A percentile compares a stretch with the other conserved stretches of the same genome.
These are phyloP conservation scores for Xylaria hypoxylon DNA, from an alignment of 2,329 filamentous ascomycete genomes.

Conservation along the genomic window DNA sequence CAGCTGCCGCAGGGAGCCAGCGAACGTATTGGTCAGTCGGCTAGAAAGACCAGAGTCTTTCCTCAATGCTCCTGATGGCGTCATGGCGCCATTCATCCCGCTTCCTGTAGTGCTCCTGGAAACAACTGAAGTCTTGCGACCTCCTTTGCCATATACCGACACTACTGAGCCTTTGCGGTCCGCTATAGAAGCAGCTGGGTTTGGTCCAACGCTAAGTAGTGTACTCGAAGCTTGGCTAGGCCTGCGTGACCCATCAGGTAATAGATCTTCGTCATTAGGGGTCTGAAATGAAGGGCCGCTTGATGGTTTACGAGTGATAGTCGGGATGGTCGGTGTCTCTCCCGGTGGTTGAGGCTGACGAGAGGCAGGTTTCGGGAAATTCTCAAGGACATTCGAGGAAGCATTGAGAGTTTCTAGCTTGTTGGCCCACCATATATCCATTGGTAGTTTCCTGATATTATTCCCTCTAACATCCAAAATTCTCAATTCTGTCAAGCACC, in stretches of 20 bases:
- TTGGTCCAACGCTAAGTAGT: slow-evolving; percentile 79
- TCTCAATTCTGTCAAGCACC: slow-evolving; percentile 84
- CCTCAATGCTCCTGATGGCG: slow-evolving; percentile 67
- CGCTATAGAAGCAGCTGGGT: slow-evolving; percentile 69
- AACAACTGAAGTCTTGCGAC: slow-evolving; percentile 86
- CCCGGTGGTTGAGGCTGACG: slow-evolving; percentile 72
- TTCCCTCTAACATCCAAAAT: slow-evolving; percentile 92
- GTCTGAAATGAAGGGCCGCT: slow-evolving; percentile 66
- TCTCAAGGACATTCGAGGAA: slow-evolving; percentile 91
- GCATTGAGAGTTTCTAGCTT: slow-evolving; percentile 92
- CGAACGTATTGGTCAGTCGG: slow-evolving; percentile 86
- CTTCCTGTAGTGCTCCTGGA: slow-evolving; percentile 69
- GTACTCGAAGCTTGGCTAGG: slow-evolving; percentile 87
- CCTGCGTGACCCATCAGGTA: slow-evolving; percentile 69
- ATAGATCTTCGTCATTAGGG: slow-evolving; percentile 82
- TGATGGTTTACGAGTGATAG: slow-evolving; percentile 57
- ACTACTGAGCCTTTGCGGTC: slow-evolving; percentile 87
- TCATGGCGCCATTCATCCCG: slow-evolving; percentile 61
- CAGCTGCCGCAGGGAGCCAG: slow-evolving; percentile 83
- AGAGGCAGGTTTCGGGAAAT: slow-evolving; percentile 87
- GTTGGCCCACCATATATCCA: slow-evolving; percentile 96
- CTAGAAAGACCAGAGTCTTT: slow-evolving; percentile 92
- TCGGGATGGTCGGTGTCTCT: slow-evolving; percentile 56
- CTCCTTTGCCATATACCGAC: slow-evolving; percentile 81
- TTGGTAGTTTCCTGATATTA: slow-evolving; percentile 87